Evolutionary conservation across 768 basidiomycete species (phyloP).

Genomic region (Boletus edulis): DNA sequence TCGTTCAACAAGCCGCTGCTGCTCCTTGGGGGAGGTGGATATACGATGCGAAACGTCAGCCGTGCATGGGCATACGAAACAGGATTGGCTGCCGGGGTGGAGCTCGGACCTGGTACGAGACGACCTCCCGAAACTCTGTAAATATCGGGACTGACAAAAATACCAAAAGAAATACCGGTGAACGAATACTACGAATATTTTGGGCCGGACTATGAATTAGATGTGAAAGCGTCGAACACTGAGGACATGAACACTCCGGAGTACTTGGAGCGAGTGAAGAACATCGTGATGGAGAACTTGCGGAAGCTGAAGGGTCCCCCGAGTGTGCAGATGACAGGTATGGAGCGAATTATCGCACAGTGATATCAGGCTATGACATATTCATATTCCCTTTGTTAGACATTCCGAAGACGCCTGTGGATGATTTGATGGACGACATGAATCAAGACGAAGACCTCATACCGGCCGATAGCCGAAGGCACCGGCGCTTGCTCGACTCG

Average conservation of each 20-base stretch:
- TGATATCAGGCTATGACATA: neutral
- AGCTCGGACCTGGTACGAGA: slow-evolving; percentile 73
- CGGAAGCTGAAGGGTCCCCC: slow-evolving; percentile 86
- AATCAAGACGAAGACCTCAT: slow-evolving; percentile 83
- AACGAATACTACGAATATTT: slow-evolving; percentile 99
- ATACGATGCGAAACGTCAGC: slow-evolving; percentile 97
- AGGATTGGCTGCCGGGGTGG: slow-evolving; percentile 95
- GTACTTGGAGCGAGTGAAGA: slow-evolving; percentile 91
- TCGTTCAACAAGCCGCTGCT: slow-evolving; percentile 94
- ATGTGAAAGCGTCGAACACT: slow-evolving; percentile 92
- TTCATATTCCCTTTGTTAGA: slow-evolving; percentile 51
- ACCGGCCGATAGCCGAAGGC: slow-evolving; percentile 72
- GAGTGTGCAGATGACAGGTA: slow-evolving; percentile 88
- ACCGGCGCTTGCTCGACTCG: slow-evolving; percentile 75
- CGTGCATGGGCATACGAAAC: slow-evolving; percentile 98
- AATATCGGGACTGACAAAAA: slow-evolving; percentile 1
- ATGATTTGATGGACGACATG: slow-evolving; percentile 78
- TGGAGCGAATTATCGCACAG: slow-evolving; percentile 12
- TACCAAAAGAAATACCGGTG: slow-evolving; percentile 83
- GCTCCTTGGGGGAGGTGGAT: slow-evolving; percentile 94
- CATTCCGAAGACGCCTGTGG: slow-evolving; percentile 80
- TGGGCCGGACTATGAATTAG: slow-evolving; percentile 94
- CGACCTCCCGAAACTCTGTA: neutral
- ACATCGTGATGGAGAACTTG: slow-evolving; percentile 89
- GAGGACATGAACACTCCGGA: slow-evolving; percentile 93